These are phyloP conservation scores for Lactarius sanguifluus DNA, from an alignment of 768 basidiomycete species.

Conservation along the genomic window DNA sequence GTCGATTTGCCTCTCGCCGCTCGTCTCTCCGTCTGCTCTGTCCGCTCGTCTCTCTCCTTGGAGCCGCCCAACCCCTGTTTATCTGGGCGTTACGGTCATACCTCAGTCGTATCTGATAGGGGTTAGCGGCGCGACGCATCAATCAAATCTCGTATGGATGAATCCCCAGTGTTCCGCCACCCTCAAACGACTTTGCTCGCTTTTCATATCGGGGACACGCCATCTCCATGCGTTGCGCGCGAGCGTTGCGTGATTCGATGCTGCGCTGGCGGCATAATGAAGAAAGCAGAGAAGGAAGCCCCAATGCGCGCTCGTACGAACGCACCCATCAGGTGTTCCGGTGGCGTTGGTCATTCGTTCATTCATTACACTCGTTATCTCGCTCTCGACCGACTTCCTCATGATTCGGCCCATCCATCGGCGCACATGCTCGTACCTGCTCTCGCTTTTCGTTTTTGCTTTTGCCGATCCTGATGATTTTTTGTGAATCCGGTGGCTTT, in stretches of 20 bases:
- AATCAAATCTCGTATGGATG: neutral
- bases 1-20: neutral
- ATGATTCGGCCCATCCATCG: neutral
- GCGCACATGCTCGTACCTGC: too few species aligned
- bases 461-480: neutral
- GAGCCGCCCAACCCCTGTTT: neutral
- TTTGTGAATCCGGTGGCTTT: neutral
- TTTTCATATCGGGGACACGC: slow-evolving; percentile 6
- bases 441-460: too few species aligned
- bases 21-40: too few species aligned
- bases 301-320: slow-evolving; percentile 2
- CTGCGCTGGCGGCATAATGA: slow-evolving; percentile 1
- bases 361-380: slow-evolving; percentile 2
- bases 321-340: slow-evolving; percentile 6
- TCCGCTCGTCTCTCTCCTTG: too few species aligned
- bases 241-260: slow-evolving; percentile 2
- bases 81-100: neutral
- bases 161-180: neutral
- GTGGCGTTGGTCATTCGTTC: neutral
- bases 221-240: slow-evolving; percentile 7
- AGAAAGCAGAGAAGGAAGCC: slow-evolving; percentile 2
- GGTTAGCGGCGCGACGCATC: neutral
- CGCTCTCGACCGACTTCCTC: neutral
- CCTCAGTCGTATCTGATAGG: neutral
- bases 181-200: neutral